phyloP scores from a whole-genome alignment of 306 rosid species.

The Vicia sativa region DNA sequence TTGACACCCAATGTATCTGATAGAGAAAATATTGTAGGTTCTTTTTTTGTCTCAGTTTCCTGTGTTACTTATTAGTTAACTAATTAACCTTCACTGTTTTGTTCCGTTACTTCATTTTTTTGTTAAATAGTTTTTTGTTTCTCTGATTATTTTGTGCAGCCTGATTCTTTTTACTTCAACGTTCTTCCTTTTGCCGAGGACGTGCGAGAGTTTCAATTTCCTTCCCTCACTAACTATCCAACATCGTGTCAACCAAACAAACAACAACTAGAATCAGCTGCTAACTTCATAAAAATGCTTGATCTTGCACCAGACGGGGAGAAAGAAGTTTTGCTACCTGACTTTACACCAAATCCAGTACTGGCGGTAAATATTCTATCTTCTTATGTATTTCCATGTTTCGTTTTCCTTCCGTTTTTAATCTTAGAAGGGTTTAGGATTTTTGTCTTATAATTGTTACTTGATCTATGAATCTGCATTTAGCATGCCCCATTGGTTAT shows the following conservation, averaged over 20 bases:
- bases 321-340: constrained; percentile 73
- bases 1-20: constrained; percentile 78
- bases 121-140: constrained; percentile 27
- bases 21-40: constrained; percentile 64
- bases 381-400: neutral
- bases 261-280: constrained; percentile 80
- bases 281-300: constrained; percentile 66
- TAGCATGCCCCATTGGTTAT: neutral
- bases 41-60: constrained; percentile 10
- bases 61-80: constrained; percentile 5
- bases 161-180: constrained; percentile 87
- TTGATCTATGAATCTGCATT: constrained; percentile 16
- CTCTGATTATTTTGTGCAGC: constrained; percentile 54
- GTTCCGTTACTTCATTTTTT: constrained; percentile 28
- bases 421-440: constrained; percentile 2
- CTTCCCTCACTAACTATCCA: constrained; percentile 71
- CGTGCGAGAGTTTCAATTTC: constrained; percentile 87
- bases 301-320: constrained; percentile 75
- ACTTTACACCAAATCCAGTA: constrained; percentile 80
- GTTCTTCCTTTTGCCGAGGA: constrained; percentile 89
- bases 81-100: constrained; percentile 12
- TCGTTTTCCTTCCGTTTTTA: constrained; percentile 12
- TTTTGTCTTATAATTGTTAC: neutral
- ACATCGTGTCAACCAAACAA: constrained; percentile 65
- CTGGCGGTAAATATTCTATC: constrained; percentile 65